These are phyloP conservation scores for Calycina marina DNA, from an alignment of 2,329 filamentous ascomycete genomes.

Conservation along the genomic window DNA sequence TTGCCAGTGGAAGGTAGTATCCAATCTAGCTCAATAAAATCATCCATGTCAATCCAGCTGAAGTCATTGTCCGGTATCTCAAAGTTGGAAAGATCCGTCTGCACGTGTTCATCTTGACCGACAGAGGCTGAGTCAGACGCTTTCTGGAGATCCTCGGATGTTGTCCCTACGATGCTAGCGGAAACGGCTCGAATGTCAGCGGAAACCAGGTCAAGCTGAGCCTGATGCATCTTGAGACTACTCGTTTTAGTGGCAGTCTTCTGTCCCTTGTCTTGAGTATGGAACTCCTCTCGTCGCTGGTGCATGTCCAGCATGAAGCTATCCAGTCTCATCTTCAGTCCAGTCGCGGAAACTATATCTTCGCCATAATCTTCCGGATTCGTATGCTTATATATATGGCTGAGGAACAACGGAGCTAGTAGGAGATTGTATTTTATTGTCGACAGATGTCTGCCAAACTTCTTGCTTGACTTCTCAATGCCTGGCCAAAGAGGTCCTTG, in stretches of 20 bases:
- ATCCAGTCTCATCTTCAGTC: conserved; percentile 89
- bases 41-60: conserved; percentile 98
- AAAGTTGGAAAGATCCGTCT: conserved; percentile 70
- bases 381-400: conserved; percentile 97
- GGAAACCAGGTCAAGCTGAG: conserved; percentile 79
- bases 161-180: conserved; percentile 72
- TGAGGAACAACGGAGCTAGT: conserved; percentile 82
- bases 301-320: conserved; percentile 97
- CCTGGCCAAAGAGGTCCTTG: conserved; percentile 87
- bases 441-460: conserved; percentile 91
- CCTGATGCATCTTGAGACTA: conserved; percentile 90
- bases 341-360: conserved; percentile 73
- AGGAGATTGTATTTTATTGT: conserved; percentile 97
- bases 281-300: conserved; percentile 83
- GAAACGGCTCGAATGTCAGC: conserved; percentile 90
- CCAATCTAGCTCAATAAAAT: conserved; percentile 97
- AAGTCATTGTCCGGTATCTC: conserved; percentile 91
- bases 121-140: conserved; percentile 34
- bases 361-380: conserved; percentile 77
- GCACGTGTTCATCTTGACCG: conserved; percentile 38
- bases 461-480: conserved; percentile 92
- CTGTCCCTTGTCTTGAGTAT: conserved; percentile 61
- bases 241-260: conserved; percentile 70
- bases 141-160: conserved; percentile 58
- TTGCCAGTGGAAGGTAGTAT: conserved; percentile 80